Evolutionary conservation across 805 yeast genomes (phyloP).

Genomic region (Saccharomycopsis fibuligera): DNA sequence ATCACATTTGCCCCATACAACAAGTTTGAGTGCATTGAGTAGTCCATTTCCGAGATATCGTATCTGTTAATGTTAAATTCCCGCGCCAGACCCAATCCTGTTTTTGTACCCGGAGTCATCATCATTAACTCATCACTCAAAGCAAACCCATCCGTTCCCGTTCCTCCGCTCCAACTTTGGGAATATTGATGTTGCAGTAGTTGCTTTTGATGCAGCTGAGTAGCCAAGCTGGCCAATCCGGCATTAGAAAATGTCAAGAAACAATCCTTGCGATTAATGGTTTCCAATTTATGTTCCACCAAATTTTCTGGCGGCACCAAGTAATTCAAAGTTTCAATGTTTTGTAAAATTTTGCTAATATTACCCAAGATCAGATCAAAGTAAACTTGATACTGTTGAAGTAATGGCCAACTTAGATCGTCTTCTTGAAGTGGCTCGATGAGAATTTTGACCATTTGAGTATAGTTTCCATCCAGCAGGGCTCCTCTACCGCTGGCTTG

Average conservation of each 20-base stretch:
- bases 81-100: no score
- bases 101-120: no score
- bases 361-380: neutral
- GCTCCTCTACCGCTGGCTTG: neutral
- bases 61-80: no score
- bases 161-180: neutral
- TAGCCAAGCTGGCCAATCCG: neutral
- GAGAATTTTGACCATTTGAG: neutral
- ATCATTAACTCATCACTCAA: no score
- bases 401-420: neutral
- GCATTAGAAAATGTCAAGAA: neutral
- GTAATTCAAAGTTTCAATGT: neutral
- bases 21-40: neutral
- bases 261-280: neutral
- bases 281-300: neutral
- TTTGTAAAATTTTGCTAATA: neutral
- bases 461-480: neutral
- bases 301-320: neutral
- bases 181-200: no score
- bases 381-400: neutral
- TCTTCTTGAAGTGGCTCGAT: neutral
- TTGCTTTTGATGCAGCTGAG: no score
- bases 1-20: neutral
- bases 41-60: neutral
- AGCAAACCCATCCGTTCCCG: neutral